phyloP scores from a whole-genome alignment of 1,284 basidiomycete genomes.

The Trametes pubescens region DNA sequence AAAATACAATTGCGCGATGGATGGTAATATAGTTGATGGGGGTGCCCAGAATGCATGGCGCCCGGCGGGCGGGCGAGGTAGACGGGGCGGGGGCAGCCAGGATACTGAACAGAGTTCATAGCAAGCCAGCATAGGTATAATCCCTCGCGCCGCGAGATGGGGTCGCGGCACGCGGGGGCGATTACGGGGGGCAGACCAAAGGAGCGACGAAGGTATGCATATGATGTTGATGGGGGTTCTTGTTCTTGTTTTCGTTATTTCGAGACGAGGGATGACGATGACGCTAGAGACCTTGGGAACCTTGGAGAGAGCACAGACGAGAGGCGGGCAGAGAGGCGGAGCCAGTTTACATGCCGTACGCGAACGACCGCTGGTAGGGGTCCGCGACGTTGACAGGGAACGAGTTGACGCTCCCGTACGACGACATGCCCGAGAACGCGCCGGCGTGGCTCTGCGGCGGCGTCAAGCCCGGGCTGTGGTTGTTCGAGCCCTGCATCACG shows the following conservation, averaged over 20 bases:
- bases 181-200: slow-evolving; percentile 35
- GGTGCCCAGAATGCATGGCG: slow-evolving; percentile 35
- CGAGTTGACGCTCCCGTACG: slow-evolving; percentile 53
- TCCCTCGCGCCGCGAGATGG: slow-evolving; percentile 39
- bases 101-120: slow-evolving; percentile 45
- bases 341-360: slow-evolving; percentile 75
- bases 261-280: slow-evolving; percentile 1
- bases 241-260: slow-evolving; percentile 24
- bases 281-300: slow-evolving; percentile 29
- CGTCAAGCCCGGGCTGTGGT: slow-evolving; percentile 65
- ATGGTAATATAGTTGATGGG: slow-evolving; percentile 47
- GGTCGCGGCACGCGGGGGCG: slow-evolving; percentile 30
- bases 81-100: slow-evolving; percentile 32
- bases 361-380: slow-evolving; percentile 79
- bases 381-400: slow-evolving; percentile 64
- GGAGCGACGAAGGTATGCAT: slow-evolving; percentile 38
- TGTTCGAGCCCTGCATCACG: slow-evolving; percentile 74
- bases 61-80: slow-evolving; percentile 38
- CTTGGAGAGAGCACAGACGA: slow-evolving; percentile 17
- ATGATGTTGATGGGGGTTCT: slow-evolving; percentile 11
- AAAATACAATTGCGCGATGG: slow-evolving; percentile 74
- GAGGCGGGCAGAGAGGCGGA: slow-evolving; percentile 8
- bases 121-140: slow-evolving; percentile 45
- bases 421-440: slow-evolving; percentile 58
- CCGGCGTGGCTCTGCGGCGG: slow-evolving; percentile 61